A percentile compares a stretch with the other conserved stretches of the same genome.
Conservation (phyloP, 2,329 filamentous ascomycete species). For the Laburnicola sp. region DNA sequence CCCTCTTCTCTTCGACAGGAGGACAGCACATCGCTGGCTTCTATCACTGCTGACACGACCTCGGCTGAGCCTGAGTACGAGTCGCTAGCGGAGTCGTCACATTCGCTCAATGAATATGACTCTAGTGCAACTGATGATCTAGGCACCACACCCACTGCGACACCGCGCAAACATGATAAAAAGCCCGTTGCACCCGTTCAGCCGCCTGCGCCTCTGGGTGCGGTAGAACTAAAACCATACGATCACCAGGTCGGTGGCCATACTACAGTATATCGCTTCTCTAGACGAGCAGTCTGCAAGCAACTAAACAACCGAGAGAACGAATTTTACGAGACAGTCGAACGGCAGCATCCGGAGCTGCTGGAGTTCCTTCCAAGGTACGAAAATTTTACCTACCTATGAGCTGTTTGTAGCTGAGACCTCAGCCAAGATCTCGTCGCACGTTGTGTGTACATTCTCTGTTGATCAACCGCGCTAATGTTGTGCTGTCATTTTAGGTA, state of each 20-base stretch:
- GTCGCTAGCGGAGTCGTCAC: constrained; percentile 47
- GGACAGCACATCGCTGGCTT: constrained; percentile 43
- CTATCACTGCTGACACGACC: constrained; percentile 29
- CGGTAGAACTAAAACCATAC: constrained; percentile 95
- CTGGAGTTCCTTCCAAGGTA: constrained; percentile 84
- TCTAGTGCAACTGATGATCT: constrained; percentile 60
- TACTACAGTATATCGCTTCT: constrained; percentile 95
- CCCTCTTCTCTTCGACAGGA: constrained; percentile 46
- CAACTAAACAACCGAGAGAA: constrained; percentile 98
- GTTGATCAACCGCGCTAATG: constrained; percentile 35
- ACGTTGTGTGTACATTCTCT: background rate
- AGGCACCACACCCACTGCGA: constrained; percentile 44
- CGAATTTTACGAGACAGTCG: constrained; percentile 96
- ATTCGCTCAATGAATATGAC: constrained; percentile 53
- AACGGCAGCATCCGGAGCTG: constrained; percentile 85
- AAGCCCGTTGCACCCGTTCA: constrained; percentile 38
- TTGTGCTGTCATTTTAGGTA: constrained; percentile 63
- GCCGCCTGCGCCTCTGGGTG: constrained; percentile 69
- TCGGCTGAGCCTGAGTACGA: constrained; percentile 49
- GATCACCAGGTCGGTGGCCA: constrained; percentile 97
- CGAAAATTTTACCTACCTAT: constrained; percentile 23
- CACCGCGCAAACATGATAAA: constrained; percentile 32
- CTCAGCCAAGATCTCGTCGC: constrained; percentile 40
- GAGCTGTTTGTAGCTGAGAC: constrained; percentile 45
- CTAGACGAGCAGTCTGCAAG: constrained; percentile 92